Evolutionary conservation across 2,329 filamentous ascomycete species (phyloP), one percentile per base, ranked within the genome.

Genomic region (Coniosporium tulheliwenetii): DNA sequence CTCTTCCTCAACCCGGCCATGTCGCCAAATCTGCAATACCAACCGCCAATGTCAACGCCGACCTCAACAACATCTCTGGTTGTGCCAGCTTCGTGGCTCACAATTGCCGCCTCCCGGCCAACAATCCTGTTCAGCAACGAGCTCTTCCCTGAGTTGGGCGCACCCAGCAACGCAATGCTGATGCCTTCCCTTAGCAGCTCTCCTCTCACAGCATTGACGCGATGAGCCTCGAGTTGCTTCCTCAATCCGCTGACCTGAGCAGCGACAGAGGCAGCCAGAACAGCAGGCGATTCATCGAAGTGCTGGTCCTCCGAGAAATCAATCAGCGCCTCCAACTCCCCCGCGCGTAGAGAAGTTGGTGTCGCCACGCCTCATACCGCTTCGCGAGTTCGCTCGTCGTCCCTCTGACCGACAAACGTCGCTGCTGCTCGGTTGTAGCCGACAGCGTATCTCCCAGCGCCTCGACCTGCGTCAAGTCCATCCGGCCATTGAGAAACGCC

Each of bases 241-340:
- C 77, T 64, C 42, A 96, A 73, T 1, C 53, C 57, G 1, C 58
- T 54, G 2, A 93, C 73, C 52, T 86, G 77, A 0, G 48, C 49
- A 1, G 76, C 71, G 29, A 95, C 83, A 38, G 78, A 85, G 1
- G 55, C 58, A 36, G 93, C 70, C 15, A 96, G 67, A 41, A 82
- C 73, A 0, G 70, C 63, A 1, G 85, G 82, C 2, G 84, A 80
- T 59, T 94, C 86, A 50, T 96, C 87, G 53, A 98, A 93, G 63
- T 96, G 84, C 61, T 98, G 89, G 53, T 96, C 91, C 58, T 98
- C 91, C 1, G 85, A 82, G 57, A 98, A 98, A 60, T 98, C 91
- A 45, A 98, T 96, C 49, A 98, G 64, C 0, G 91, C 91, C 61
- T 98, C 91, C 33, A 98, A 70, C 62, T 96, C 87, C 8, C 91